Percentiles rank a stretch among this genome's conserved stretches.
phyloP scores from a whole-genome alignment of 2,329 filamentous ascomycete species.

The Penicillium sp. region DNA sequence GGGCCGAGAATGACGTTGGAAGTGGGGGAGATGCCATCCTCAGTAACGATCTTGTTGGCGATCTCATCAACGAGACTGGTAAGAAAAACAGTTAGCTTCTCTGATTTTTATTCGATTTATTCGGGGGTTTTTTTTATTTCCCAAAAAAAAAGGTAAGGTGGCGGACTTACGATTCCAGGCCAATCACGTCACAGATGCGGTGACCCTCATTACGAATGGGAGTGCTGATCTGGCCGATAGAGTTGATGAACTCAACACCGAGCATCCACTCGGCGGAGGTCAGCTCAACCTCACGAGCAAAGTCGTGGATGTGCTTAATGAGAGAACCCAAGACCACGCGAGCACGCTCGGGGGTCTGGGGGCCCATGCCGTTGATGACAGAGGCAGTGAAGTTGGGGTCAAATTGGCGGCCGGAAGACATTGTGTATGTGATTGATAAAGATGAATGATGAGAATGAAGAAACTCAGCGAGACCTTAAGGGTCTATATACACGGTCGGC shows the following conservation, averaged over 20 bases:
- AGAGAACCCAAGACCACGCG: conserved; percentile 63
- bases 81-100: conserved; percentile 37
- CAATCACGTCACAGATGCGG: conserved; percentile 70
- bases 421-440: conserved; percentile 12
- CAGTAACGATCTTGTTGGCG: conserved; percentile 64
- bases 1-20: conserved; percentile 74
- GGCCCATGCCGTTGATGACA: conserved; percentile 71
- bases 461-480: conserved; percentile 2
- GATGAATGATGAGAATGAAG: background rate
- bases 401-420: conserved; percentile 31
- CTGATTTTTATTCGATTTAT: too few species aligned
- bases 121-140: background rate
- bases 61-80: conserved; percentile 71
- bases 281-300: conserved; percentile 73
- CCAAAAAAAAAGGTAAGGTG: background rate
- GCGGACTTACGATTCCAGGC: conserved; percentile 60
- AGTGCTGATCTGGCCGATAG: conserved; percentile 66
- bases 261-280: conserved; percentile 74
- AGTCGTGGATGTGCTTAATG: conserved; percentile 74
- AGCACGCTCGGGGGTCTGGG: conserved; percentile 64
- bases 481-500: conserved; percentile 20
- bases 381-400: conserved; percentile 74
- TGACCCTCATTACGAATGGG: conserved; percentile 72
- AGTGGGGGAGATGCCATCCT: conserved; percentile 63
- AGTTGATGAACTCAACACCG: conserved; percentile 73